Percentiles rank a stretch among this genome's conserved stretches.
These are phyloP conservation scores for Centella asiatica DNA, from an alignment of 129 eudicot species.

Conservation along the genomic window DNA sequence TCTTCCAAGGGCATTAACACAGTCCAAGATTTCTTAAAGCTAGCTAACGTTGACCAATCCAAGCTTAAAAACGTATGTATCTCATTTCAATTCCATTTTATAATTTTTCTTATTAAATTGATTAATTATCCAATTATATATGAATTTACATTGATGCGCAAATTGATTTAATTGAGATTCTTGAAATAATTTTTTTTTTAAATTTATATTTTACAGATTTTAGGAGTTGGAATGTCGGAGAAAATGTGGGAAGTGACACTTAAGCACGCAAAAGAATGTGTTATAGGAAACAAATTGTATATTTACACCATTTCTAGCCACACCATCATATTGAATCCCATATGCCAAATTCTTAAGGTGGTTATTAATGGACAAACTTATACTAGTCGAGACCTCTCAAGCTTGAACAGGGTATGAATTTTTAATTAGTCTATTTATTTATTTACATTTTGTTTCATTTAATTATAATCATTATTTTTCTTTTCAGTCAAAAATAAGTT, in stretches of 20 bases:
- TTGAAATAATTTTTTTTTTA: not conserved
- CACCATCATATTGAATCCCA: conserved; percentile 39
- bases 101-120: no score
- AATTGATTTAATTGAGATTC: not conserved
- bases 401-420: conserved; percentile 35
- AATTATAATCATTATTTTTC: not conserved
- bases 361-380: conserved; percentile 37
- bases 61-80: conserved; percentile 39
- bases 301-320: conserved; percentile 28
- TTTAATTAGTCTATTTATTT: not conserved
- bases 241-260: conserved; percentile 64
- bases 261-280: conserved; percentile 55
- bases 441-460: not conserved
- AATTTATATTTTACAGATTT: conserved; percentile 23
- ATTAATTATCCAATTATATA: no score
- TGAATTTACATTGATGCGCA: no score
- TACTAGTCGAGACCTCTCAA: conserved; percentile 26
- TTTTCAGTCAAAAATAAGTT: not conserved
- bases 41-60: conserved; percentile 29
- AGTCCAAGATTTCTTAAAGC: conserved; percentile 60
- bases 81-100: no score
- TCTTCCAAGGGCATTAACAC: conserved; percentile 31
- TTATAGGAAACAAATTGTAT: conserved; percentile 27
- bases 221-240: conserved; percentile 70
- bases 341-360: conserved; percentile 53